A percentile compares a stretch with the other conserved stretches of the same genome.
Conservation (phyloP, 2,329 filamentous ascomycete species). For the Xylaria sp. region DNA sequence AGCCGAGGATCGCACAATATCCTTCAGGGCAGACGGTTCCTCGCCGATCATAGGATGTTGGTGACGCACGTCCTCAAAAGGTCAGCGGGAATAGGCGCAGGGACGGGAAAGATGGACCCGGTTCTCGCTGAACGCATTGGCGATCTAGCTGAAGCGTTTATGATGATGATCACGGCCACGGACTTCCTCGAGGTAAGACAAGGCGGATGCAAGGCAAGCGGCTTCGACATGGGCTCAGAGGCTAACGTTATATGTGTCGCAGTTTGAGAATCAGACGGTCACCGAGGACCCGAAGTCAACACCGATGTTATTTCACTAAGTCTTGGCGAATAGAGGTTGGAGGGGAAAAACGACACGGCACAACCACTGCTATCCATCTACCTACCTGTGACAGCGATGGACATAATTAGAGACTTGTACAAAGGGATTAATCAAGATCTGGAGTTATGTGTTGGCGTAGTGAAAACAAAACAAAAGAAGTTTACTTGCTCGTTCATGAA, state of each 20-base stretch:
- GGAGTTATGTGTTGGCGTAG: neutral
- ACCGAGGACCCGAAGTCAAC: conserved; percentile 38
- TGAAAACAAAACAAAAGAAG: conserved; percentile 3
- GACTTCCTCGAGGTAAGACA: conserved; percentile 81
- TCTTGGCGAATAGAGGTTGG: neutral
- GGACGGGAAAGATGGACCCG: conserved; percentile 50
- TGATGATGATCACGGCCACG: conserved; percentile 83
- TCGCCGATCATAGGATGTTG: conserved; percentile 82
- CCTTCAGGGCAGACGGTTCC: conserved; percentile 80
- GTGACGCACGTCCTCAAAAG: conserved; percentile 92
- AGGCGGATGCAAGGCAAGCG: neutral
- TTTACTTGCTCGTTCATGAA: conserved; percentile 15
- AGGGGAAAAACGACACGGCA: neutral
- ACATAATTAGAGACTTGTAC: conserved; percentile 22
- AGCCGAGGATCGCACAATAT: conserved; percentile 85
- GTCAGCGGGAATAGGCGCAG: conserved; percentile 77
- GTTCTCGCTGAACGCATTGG: conserved; percentile 70
- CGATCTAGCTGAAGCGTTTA: conserved; percentile 85
- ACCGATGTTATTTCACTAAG: conserved; percentile 44
- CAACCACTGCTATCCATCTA: conserved; percentile 6
- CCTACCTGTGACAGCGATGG: conserved; percentile 1
- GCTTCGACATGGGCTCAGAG: conserved; percentile 4
- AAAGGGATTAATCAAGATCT: conserved; percentile 2
- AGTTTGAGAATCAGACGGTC: conserved; percentile 46
- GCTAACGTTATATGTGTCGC: conserved; percentile 34